phyloP scores from a whole-genome alignment of 192 early-diverging fungal species.

The Mortierella antarctica region DNA sequence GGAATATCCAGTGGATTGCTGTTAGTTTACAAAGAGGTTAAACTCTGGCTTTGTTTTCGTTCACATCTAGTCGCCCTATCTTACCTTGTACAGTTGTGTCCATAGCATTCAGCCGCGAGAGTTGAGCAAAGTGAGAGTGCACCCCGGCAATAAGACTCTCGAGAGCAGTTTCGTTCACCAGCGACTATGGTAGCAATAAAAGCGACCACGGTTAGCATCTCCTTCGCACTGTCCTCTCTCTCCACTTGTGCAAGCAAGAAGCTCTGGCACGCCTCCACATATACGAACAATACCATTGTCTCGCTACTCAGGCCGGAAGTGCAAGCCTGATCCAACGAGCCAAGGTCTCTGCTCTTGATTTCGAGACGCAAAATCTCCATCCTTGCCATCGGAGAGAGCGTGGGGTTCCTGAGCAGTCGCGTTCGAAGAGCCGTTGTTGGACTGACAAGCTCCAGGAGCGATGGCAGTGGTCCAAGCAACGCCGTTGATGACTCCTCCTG shows the following conservation, averaged over 20 bases:
- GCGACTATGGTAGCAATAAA: background rate
- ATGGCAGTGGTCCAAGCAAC: background rate
- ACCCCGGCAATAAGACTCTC: conserved; percentile 8
- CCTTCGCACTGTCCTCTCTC: no score
- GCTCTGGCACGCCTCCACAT: no score
- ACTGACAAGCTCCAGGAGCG: conserved; percentile 10
- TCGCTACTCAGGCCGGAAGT: no score
- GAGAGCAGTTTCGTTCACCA: conserved; percentile 20
- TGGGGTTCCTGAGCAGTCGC: conserved; percentile 20
- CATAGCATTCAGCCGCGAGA: background rate
- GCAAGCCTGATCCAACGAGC: no score
- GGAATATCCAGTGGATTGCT: background rate
- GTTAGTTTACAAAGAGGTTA: background rate
- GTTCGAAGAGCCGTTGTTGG: conserved; percentile 13
- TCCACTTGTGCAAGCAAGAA: no score
- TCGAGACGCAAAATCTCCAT: background rate
- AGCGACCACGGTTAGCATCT: no score
- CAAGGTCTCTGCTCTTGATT: no score
- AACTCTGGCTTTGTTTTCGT: background rate
- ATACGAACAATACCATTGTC: no score
- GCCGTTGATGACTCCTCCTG: background rate
- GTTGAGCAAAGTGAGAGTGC: conserved; percentile 4
- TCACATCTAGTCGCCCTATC: background rate
- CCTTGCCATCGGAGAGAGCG: conserved; percentile 9
- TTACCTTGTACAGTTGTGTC: background rate